Evolutionary conservation across 345 rosid genomes (phyloP), one percentile per base, ranked within the genome.

Genomic region (Luvunga scandens): DNA sequence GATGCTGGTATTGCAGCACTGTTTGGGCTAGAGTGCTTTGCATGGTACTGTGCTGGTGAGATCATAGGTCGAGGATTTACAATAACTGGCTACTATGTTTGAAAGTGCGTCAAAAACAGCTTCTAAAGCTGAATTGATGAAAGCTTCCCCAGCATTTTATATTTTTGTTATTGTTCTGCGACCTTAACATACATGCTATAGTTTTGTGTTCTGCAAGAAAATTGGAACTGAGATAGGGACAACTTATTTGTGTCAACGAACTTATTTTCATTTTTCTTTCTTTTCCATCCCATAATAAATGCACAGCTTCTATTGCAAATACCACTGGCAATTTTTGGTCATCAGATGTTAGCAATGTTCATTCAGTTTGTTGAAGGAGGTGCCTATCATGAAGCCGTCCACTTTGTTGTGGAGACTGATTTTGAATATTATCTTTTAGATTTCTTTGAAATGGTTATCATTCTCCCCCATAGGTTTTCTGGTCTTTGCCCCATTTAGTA

Each of bases 41-140:
- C 90, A 2, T 93, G 93, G 91, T 91, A 34, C 78, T 88, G 97
- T 80, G 89, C 89, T 8, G 94, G 97, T 77, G 93, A 93, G 84
- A 84, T 91, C 28, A 82, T 85, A 28, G 98, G 92, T 71, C 83
- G 94, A 64, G 94, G 93, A 66, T 91, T 91, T 84, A 91, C 93
- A 39, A 67, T 91, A 90, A 83, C 93, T 0, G 93, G 94, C 70
- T 91, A 91, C 87, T 84, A 85, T 63, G 85, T 85, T 78, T 90
- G 80, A 89, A 70, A 45, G 77, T 62, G 28, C 34, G 8, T 48
- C 65, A 21, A 33, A 33, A 69, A 53, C 38, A 57, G 75, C 69
- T 42, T 60, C 38, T 30, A 19, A 42, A 31, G n/a, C 57, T 30
- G 50, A 65, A 62, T 30, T 10, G 64, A 24, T 18, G 57, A 33